phyloP scores from a whole-genome alignment of 306 rosid genomes.

The Geum urbanum region DNA sequence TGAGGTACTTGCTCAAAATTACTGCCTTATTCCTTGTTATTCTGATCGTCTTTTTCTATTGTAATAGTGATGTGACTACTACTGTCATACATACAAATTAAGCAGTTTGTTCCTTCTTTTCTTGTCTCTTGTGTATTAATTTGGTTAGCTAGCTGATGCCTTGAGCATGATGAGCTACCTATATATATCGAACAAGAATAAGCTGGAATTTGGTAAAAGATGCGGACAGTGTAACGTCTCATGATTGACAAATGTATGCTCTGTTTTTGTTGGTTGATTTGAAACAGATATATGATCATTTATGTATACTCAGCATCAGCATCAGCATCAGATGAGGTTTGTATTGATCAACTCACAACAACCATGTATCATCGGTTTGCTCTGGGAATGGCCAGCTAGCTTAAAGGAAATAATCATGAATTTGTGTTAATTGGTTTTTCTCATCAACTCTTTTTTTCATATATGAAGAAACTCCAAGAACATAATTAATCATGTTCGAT shows the following conservation, averaged over 20 bases:
- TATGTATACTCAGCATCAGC: no score
- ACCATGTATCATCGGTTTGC: neutral
- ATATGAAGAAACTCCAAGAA: neutral
- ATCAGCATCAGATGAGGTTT: no score
- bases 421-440: neutral
- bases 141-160: neutral
- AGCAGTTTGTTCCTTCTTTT: neutral
- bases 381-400: slow-evolving; percentile 3
- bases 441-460: neutral
- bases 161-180: slow-evolving; percentile 20
- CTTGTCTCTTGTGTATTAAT: neutral
- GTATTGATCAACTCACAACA: neutral
- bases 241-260: slow-evolving; percentile 1
- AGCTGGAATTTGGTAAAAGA: neutral
- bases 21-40: neutral
- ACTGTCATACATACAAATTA: neutral
- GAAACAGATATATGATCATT: no score
- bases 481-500: neutral
- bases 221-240: neutral
- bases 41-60: neutral
- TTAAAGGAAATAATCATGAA: no score
- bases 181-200: neutral
- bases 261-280: no score
- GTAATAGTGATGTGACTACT: neutral
- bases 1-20: slow-evolving; percentile 52